A percentile compares a stretch with the other conserved stretches of the same genome.
These are phyloP conservation scores for Ogataea pini DNA, from an alignment of 805 yeast species.

Conservation along the genomic window DNA sequence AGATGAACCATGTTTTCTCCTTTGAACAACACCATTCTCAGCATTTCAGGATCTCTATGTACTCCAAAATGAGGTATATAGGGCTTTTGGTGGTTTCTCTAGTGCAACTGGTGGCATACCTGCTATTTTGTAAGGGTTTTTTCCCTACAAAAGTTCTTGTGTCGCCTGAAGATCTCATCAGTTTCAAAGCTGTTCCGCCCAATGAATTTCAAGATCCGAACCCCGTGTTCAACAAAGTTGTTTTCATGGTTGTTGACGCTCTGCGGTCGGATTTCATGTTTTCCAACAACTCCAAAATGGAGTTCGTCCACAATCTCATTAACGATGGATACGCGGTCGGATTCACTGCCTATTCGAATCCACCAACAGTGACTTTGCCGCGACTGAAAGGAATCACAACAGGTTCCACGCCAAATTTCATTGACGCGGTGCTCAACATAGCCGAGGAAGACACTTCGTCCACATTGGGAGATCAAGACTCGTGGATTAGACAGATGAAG, in stretches of 20 bases:
- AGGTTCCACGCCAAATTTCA: constrained; percentile 90
- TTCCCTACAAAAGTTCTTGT: constrained; percentile 86
- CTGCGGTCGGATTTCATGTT: constrained; percentile 85
- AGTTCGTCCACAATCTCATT: constrained; percentile 63
- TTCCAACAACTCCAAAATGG: constrained; percentile 64
- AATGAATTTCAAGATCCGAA: constrained; percentile 29
- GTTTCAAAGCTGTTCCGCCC: constrained; percentile 35
- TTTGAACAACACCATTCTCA: neutral
- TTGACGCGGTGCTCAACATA: constrained; percentile 91
- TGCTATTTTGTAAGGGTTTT: constrained; percentile 76
- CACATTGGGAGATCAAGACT: constrained; percentile 71
- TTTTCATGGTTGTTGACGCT: constrained; percentile 91
- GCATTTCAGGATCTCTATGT: neutral
- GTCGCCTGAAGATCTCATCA: constrained; percentile 53
- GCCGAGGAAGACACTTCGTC: constrained; percentile 84
- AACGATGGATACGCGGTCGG: constrained; percentile 75
- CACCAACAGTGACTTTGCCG: constrained; percentile 96
- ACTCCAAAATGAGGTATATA: constrained; percentile 16
- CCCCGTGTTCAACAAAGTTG: constrained; percentile 62
- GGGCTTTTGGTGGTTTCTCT: constrained; percentile 23
- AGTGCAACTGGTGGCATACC: constrained; percentile 53
- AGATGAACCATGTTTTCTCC: neutral
- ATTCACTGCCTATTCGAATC: constrained; percentile 87
- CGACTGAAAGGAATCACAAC: constrained; percentile 91
- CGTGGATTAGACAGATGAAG: constrained; percentile 77